Conservation (phyloP, 2,329 filamentous ascomycete genomes). For the Arthroderma sp. region DNA sequence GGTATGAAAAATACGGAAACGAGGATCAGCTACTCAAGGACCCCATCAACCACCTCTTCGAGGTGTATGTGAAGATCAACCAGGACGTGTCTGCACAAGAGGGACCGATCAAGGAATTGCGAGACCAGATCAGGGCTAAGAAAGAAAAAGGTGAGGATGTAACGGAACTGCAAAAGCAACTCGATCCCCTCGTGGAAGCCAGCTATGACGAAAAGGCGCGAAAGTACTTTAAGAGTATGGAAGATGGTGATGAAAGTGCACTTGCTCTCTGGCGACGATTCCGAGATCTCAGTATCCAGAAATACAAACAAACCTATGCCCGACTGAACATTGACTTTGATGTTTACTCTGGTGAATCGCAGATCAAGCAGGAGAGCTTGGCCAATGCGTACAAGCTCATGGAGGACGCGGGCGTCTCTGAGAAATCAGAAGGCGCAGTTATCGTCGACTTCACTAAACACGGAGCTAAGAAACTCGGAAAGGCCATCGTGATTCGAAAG, state of each 20-base stretch:
- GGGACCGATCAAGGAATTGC: conserved; percentile 41
- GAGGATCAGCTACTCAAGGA: conserved; percentile 47
- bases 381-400: conserved; percentile 45
- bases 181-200: conserved; percentile 36
- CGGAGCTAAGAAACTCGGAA: conserved; percentile 52
- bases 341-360: conserved; percentile 56
- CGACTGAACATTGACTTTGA: conserved; percentile 53
- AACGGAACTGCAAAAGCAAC: conserved; percentile 35
- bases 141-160: conserved; percentile 38
- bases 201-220: conserved; percentile 49
- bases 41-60: conserved; percentile 52
- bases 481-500: conserved; percentile 52
- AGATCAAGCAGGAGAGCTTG: conserved; percentile 51
- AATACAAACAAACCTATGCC: conserved; percentile 51
- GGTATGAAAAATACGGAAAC: conserved; percentile 48
- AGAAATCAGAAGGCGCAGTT: conserved; percentile 52
- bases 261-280: conserved; percentile 51
- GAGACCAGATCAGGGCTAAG: conserved; percentile 36
- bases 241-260: conserved; percentile 46
- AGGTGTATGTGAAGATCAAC: conserved; percentile 54
- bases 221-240: conserved; percentile 56
- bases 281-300: conserved; percentile 49
- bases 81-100: conserved; percentile 43
- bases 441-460: conserved; percentile 60
- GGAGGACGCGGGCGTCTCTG: conserved; percentile 46